Conservation (phyloP, 202 grass and related monocot species). For the Eragrostis tef region DNA sequence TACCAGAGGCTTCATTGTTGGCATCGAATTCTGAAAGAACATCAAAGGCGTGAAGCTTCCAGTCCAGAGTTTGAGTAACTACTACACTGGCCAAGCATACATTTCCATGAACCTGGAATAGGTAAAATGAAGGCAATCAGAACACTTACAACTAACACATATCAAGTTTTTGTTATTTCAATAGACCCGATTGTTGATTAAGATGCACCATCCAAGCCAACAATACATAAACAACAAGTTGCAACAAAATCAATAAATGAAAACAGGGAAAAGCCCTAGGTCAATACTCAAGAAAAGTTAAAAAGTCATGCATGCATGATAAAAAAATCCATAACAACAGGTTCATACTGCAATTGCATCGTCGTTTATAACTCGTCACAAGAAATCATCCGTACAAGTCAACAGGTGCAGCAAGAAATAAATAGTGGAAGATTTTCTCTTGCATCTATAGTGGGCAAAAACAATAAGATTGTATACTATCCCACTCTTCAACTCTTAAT, state of each 20-base stretch:
- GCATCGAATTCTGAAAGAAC: slow-evolving; percentile 98
- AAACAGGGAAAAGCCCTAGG: slow-evolving; percentile 14
- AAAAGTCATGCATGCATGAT: slow-evolving; percentile 22
- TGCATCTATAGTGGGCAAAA: slow-evolving; percentile 20
- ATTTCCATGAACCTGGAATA: slow-evolving; percentile 96
- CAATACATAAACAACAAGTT: slow-evolving; percentile 11
- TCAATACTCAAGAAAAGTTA: slow-evolving; percentile 13
- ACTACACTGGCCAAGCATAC: slow-evolving; percentile 94
- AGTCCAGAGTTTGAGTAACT: slow-evolving; percentile 96
- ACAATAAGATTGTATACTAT: slow-evolving; percentile 17
- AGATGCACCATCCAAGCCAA: slow-evolving; percentile 7
- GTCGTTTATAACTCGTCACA: not conserved
- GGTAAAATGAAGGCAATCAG: slow-evolving; percentile 45
- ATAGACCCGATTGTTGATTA: not conserved
- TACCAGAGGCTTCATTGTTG: slow-evolving; percentile 69
- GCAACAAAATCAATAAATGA: slow-evolving; percentile 28
- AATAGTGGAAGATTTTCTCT: slow-evolving; percentile 9
- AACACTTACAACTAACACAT: slow-evolving; percentile 33
- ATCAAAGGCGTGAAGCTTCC: slow-evolving; percentile 99
- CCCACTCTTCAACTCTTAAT: slow-evolving; percentile 19
- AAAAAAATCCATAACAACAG: not conserved
- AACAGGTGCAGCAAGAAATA: slow-evolving; percentile 35
- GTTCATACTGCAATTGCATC: slow-evolving; percentile 10
- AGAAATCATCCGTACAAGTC: slow-evolving; percentile 20
- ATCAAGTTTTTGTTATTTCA: slow-evolving; percentile 20